Base-by-base conservation (phyloP, 306 rosid species). In the Vachellia collinsii region DNA sequence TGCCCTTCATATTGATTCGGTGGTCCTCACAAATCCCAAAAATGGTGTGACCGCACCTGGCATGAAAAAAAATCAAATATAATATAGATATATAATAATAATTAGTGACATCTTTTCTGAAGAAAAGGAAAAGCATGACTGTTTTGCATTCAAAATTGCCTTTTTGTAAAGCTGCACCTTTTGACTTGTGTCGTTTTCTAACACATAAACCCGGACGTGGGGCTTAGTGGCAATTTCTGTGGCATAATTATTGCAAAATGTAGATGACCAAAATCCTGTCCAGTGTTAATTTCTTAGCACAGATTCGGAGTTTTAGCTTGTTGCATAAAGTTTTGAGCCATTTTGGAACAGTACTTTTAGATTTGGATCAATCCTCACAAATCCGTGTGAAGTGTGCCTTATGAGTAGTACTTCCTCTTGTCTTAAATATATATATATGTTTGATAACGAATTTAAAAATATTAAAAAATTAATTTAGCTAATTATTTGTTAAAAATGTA, bases 151-250 rank as follows among this genome's bases (percentile, higher is more conserved):
- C 82, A 68, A 78, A 67, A 69, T 42, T 8, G 34, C 72, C 77
- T 71, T 79, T 79, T 71, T 19, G 77, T 20, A 79, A 79, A 79
- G 82, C 72, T 43, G 38, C 25, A 59, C 64, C 46, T 79, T 79
- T 79, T 71, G 83, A 79, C 78, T 61, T 71, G 83, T 79, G 82
- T 71, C 83, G 77, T 79, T 79, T 79, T 59, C 83, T 61, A 72
- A 34, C 47, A 8, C 83, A 59, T 59, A 59, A 79, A 59, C 72
- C 38, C 53, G 22, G 64, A 23, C 50, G 72, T 61, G 77, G 83
- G 83, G 78, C 51, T 61, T 36, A 11, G 38, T 48, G n/a, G 83
- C 51, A 71, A 34, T 79, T 59, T 72, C 29, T 44, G 72, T 46
- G 72, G 20, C 83, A 79, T 72, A 62, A 72, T 79, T 79, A 79